Evolutionary conservation across 2,329 filamentous ascomycete species (phyloP), one percentile per base, ranked within the genome.

Genomic region (Cadophora malorum): DNA sequence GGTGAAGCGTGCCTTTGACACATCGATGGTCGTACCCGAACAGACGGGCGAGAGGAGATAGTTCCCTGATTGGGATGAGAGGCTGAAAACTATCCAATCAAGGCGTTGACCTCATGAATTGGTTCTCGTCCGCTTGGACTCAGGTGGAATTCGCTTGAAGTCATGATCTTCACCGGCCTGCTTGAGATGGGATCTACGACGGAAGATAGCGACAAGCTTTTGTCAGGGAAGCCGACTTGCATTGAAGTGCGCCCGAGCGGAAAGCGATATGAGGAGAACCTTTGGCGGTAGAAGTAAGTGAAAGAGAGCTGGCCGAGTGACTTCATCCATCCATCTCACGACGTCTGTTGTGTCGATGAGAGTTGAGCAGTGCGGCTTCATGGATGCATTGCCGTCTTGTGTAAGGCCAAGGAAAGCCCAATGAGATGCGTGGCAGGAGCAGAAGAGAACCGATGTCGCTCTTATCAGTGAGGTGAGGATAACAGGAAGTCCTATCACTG

Each of bases 1-100:
- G 56, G 21, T 23, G 56, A 55, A 31, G 64, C 47, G 31, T 50
- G 64, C 64, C 38, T 25, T 59, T 55, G 56, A 60, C 64, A 61
- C 64, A 47, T 66, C 56, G 56, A 21, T 10, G 45, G 58, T 66
- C 14, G 31, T 38, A 66, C 33, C 33, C 56, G 9, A 59, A 5
- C 35, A 41, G 33, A 59, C 2, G 21, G 25, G 25, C 10, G 33
- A 59, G 12, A 25, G 21, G 12, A 19, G 45, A 35, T 25, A 14
- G 21, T 45, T 23, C 19, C 21, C 56, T 19, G n/a, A 19, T 58
- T 19, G n/a, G 21, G 56, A 9, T 19, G 21, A 28, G 56, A 59
- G 21, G 21, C 21, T 41, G 56, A 25, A 28, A 14, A 4, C 2
- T 12, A 19, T 58, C 55, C n/a, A 9, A 58, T 38, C 3, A 14